Evolutionary conservation across 768 basidiomycete genomes (phyloP).

Genomic region (Cyclocybe aegerita): DNA sequence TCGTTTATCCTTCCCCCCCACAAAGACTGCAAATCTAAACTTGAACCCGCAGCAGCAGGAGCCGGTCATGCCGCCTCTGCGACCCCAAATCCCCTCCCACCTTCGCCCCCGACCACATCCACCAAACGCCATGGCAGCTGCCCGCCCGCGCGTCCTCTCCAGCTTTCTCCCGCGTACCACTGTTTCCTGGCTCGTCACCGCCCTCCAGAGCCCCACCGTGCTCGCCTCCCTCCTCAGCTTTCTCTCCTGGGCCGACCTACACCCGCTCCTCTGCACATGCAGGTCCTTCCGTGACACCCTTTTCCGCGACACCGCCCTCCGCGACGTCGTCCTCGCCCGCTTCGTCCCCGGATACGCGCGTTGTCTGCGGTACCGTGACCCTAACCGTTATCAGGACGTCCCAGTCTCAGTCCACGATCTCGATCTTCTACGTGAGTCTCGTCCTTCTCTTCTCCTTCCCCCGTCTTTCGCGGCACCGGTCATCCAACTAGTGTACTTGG

Average conservation of each 20-base stretch:
- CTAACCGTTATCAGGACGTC: conserved; percentile 42
- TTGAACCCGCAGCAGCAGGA: no score
- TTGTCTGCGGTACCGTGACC: conserved; percentile 40
- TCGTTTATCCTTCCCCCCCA: no score
- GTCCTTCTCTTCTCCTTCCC: conserved; percentile 10
- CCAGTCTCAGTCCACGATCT: conserved; percentile 58
- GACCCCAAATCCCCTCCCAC: background rate
- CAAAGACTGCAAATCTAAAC: no score
- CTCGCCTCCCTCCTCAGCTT: conserved; percentile 27
- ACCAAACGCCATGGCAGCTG: conserved; percentile 4
- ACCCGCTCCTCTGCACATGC: conserved; percentile 40
- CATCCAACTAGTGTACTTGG: conserved; percentile 7
- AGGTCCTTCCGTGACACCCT: conserved; percentile 24
- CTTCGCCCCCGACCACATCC: conserved; percentile 1
- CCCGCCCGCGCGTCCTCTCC: conserved; percentile 14
- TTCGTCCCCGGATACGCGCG: conserved; percentile 60
- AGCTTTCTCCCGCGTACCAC: conserved; percentile 16
- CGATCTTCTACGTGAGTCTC: conserved; percentile 61
- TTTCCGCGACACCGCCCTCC: conserved; percentile 26
- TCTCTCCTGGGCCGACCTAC: conserved; percentile 38
- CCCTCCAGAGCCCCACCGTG: conserved; percentile 19
- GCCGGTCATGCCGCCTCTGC: background rate
- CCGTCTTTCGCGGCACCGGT: conserved; percentile 8
- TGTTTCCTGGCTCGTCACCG: conserved; percentile 10
- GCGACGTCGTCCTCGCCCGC: conserved; percentile 41